These are phyloP conservation scores for Anethum foeniculum DNA, from an alignment of 140 eudicot genomes.

Conservation along the genomic window DNA sequence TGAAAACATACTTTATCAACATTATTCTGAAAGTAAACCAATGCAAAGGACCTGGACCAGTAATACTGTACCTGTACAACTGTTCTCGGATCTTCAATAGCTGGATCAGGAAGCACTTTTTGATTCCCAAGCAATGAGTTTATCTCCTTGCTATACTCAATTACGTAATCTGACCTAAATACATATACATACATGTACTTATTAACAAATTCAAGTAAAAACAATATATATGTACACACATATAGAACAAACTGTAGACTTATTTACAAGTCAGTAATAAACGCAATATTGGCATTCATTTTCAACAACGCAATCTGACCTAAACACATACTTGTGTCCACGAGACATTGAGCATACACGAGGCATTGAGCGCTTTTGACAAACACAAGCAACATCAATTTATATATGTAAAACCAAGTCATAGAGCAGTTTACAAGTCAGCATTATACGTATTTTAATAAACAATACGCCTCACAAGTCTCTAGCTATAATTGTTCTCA, in stretches of 20 bases:
- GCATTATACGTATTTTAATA: background rate
- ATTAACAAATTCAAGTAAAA: background rate
- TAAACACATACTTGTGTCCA: too few relatives aligned
- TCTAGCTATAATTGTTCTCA: background rate
- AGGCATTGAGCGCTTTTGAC: too few relatives aligned
- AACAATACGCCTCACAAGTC: background rate
- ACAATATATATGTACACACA: background rate
- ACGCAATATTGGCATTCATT: background rate
- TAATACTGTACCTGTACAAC: slow-evolving; percentile 39
- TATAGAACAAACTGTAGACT: background rate
- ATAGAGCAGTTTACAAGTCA: background rate
- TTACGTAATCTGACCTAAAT: slow-evolving; percentile 57
- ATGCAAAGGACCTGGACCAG: background rate
- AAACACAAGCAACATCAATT: too few relatives aligned
- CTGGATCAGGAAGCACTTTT: slow-evolving; percentile 29
- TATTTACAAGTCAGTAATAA: background rate
- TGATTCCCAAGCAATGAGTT: slow-evolving; percentile 62
- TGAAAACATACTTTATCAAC: background rate
- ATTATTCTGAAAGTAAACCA: slow-evolving; percentile 3
- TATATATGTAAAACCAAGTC: background rate
- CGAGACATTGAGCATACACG: too few relatives aligned
- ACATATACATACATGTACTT: background rate
- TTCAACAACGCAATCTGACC: slow-evolving; percentile 2
- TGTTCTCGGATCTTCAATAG: slow-evolving; percentile 65
- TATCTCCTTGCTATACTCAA: slow-evolving; percentile 85